Percentiles rank a stretch among this genome's conserved stretches.
Conservation (phyloP, 1,284 basidiomycete genomes). For the Apiotrichum laibachii region DNA sequence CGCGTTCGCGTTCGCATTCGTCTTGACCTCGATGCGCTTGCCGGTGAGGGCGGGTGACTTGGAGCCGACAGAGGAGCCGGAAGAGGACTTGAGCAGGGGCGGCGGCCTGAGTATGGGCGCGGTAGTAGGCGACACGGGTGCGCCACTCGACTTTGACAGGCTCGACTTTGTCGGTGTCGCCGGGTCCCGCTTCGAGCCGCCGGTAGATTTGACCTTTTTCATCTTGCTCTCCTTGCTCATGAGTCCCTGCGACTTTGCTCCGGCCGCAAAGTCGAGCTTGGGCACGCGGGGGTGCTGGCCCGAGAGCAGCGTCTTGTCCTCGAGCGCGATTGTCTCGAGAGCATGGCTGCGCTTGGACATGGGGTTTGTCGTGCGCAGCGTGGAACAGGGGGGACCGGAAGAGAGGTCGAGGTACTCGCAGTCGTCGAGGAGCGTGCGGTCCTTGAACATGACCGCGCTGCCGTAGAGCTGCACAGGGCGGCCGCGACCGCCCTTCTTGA, state of each 20-base stretch:
- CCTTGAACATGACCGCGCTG: slow-evolving; percentile 54
- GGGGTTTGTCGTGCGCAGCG: slow-evolving; percentile 33
- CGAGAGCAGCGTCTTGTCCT: slow-evolving; percentile 48
- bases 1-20: slow-evolving; percentile 22
- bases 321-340: slow-evolving; percentile 51
- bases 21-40: slow-evolving; percentile 35
- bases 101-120: not conserved
- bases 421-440: slow-evolving; percentile 50
- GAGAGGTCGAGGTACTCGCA: slow-evolving; percentile 55
- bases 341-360: slow-evolving; percentile 48
- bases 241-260: slow-evolving; percentile 39
- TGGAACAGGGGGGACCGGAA: slow-evolving; percentile 50
- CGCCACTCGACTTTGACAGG: not conserved
- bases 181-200: slow-evolving; percentile 11
- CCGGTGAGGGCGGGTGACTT: slow-evolving; percentile 45
- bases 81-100: not conserved
- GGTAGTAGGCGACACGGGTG: not conserved
- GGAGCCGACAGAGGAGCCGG: not conserved
- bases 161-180: slow-evolving; percentile 15
- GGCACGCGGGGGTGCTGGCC: slow-evolving; percentile 43
- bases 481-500: slow-evolving; percentile 54
- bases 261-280: slow-evolving; percentile 46
- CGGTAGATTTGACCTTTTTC: slow-evolving; percentile 25
- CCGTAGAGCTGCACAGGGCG: slow-evolving; percentile 52
- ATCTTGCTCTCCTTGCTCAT: slow-evolving; percentile 35